Conservation (phyloP, 108 stramenopile species). For the Skeletonema grethae region DNA sequence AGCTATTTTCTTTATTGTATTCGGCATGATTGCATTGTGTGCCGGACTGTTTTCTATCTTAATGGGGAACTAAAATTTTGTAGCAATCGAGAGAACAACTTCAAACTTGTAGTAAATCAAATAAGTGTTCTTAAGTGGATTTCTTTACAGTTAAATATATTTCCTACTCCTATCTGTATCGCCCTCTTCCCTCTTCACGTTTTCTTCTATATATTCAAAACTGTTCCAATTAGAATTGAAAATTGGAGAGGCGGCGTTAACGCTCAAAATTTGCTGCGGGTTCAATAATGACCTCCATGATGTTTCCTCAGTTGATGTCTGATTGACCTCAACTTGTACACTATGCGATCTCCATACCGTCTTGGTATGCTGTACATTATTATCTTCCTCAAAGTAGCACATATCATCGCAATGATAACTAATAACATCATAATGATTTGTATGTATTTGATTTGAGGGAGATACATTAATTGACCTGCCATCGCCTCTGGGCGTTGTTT, state of each 20-base stretch:
- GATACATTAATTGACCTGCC: too few species aligned
- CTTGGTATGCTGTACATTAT: neutral
- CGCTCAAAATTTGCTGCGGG: too few species aligned
- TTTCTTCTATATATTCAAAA: too few species aligned
- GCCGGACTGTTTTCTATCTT: slow-evolving; percentile 71
- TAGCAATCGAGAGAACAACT: neutral
- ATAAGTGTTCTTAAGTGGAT: neutral
- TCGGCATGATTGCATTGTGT: slow-evolving; percentile 69
- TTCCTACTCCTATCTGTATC: too few species aligned
- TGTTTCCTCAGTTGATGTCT: neutral
- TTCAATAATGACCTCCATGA: neutral
- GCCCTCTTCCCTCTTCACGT: too few species aligned
- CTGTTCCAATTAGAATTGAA: too few species aligned
- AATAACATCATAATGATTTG: neutral
- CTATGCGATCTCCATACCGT: neutral
- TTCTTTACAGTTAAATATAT: too few species aligned
- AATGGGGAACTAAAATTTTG: slow-evolving; percentile 6
- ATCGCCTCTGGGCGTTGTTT: too few species aligned
- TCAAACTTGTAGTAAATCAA: neutral
- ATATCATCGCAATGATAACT: neutral
- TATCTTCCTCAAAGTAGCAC: neutral
- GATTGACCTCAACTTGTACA: neutral
- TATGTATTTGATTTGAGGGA: too few species aligned
- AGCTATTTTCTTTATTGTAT: slow-evolving; percentile 69
- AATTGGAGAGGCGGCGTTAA: too few species aligned